Evolutionary conservation across 208 protist genomes (phyloP).

Genomic region (Leishmania braziliensis): DNA sequence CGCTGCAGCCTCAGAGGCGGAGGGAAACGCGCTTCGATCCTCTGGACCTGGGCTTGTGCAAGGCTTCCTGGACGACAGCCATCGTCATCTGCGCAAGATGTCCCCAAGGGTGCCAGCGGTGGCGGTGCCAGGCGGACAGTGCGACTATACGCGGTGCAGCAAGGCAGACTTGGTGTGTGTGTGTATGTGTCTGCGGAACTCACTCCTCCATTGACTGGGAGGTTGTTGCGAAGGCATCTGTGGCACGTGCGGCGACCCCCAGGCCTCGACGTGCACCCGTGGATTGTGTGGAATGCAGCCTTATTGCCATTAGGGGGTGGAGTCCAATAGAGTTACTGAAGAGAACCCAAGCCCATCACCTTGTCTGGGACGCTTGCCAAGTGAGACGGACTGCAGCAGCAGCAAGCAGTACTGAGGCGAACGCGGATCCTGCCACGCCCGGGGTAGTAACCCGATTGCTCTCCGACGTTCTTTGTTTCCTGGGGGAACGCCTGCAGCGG

Average conservation of each 20-base stretch:
- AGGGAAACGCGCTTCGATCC: not conserved
- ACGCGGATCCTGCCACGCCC: not conserved
- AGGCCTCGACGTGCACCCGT: slow-evolving; percentile 85
- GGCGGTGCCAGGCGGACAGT: not conserved
- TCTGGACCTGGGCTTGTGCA: not conserved
- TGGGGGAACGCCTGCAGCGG: slow-evolving; percentile 42
- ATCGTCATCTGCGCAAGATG: slow-evolving; percentile 19
- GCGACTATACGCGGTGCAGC: not conserved
- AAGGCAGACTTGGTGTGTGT: slow-evolving; percentile 25
- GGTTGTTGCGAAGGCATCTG: not conserved
- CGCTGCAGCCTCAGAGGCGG: not conserved
- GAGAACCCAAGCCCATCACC: not conserved
- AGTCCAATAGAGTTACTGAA: not conserved
- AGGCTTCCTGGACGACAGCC: slow-evolving; percentile 24
- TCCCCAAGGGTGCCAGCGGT: not conserved
- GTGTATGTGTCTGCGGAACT: slow-evolving; percentile 55
- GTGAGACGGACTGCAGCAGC: not conserved
- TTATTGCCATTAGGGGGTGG: not conserved
- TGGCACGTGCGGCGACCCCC: not conserved
- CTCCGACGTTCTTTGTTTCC: slow-evolving; percentile 30
- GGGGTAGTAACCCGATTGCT: not conserved
- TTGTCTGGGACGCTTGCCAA: not conserved
- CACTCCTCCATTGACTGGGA: slow-evolving; percentile 79
- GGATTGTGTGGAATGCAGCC: slow-evolving; percentile 51
- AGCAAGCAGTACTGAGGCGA: not conserved